Percentiles rank a stretch among this genome's conserved stretches.
phyloP scores from a whole-genome alignment of 1,139 yeast species.

The Williopsis jadinii region DNA sequence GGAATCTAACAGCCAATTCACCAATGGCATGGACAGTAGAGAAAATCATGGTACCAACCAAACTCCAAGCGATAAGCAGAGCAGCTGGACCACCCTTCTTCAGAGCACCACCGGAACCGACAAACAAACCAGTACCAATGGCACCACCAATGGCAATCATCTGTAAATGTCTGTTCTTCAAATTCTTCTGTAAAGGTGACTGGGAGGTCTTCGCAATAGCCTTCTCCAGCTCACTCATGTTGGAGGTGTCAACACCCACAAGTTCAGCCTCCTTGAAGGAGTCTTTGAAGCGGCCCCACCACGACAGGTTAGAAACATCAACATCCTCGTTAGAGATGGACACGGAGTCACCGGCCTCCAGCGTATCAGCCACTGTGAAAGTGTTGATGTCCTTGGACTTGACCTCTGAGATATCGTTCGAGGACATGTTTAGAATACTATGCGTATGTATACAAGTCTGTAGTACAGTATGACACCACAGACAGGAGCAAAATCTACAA shows the following conservation, averaged over 20 bases:
- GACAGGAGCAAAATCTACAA: no score
- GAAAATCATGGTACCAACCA: conserved; percentile 16
- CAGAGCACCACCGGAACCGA: conserved; percentile 19
- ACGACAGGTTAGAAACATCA: not conserved
- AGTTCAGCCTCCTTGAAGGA: conserved; percentile 46
- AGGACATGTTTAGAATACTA: no score
- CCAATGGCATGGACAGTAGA: conserved; percentile 16
- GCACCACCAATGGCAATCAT: conserved; percentile 81
- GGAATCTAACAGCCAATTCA: conserved; percentile 60
- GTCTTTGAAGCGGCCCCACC: conserved; percentile 32
- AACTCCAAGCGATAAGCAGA: conserved; percentile 14
- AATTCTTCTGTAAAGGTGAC: conserved; percentile 14
- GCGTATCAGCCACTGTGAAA: conserved; percentile 5
- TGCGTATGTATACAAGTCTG: no score
- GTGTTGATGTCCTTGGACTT: conserved; percentile 8
- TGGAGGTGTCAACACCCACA: conserved; percentile 43
- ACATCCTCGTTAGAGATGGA: conserved; percentile 10
- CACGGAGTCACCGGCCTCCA: conserved; percentile 12
- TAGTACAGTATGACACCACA: no score
- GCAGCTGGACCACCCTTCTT: conserved; percentile 19
- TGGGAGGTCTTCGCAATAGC: conserved; percentile 14
- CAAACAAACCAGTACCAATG: conserved; percentile 39
- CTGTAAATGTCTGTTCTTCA: conserved; percentile 33
- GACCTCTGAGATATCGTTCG: conserved; percentile 1
- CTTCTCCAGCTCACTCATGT: conserved; percentile 14